phyloP scores from a whole-genome alignment of 768 basidiomycete genomes.

The Trametopsis cervina region DNA sequence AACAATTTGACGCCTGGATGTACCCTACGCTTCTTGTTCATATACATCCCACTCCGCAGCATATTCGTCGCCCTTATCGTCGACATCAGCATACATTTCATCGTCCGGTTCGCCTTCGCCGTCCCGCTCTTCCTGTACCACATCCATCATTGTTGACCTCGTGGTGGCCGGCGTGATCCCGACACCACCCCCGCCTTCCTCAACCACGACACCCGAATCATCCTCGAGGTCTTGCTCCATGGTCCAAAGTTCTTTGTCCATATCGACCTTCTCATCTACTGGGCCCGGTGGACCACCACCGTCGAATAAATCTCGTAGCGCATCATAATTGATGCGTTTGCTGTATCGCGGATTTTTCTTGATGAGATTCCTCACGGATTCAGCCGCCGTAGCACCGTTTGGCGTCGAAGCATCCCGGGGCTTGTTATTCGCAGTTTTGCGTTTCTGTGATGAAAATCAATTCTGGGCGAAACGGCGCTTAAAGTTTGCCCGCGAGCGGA shows the following conservation, averaged over 20 bases:
- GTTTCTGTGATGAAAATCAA: conserved; percentile 39
- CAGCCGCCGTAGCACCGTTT: conserved; percentile 64
- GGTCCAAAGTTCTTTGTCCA: conserved; percentile 44
- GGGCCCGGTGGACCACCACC: conserved; percentile 18
- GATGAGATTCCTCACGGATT: conserved; percentile 69
- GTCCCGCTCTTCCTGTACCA: conserved; percentile 15
- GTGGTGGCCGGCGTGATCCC: conserved; percentile 16
- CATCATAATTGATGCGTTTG: conserved; percentile 91
- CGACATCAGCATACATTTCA: conserved; percentile 23
- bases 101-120: conserved; percentile 17
- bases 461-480: conserved; percentile 16
- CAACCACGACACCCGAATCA: conserved; percentile 28
- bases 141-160: conserved; percentile 27
- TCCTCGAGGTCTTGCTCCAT: conserved; percentile 42
- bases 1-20: too few species aligned
- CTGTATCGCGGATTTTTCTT: conserved; percentile 86
- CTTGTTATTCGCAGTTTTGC: conserved; percentile 45
- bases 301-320: conserved; percentile 69
- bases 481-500: conserved; percentile 31
- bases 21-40: conserved; percentile 60
- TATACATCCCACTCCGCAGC: conserved; percentile 44
- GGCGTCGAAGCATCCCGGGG: conserved; percentile 73
- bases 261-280: conserved; percentile 37
- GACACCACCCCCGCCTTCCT: conserved; percentile 31
- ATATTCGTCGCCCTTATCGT: conserved; percentile 36